Percentiles rank a stretch among this genome's conserved stretches.
Conservation (phyloP, 768 basidiomycete species). For the Leucosporidium yakuticum region DNA sequence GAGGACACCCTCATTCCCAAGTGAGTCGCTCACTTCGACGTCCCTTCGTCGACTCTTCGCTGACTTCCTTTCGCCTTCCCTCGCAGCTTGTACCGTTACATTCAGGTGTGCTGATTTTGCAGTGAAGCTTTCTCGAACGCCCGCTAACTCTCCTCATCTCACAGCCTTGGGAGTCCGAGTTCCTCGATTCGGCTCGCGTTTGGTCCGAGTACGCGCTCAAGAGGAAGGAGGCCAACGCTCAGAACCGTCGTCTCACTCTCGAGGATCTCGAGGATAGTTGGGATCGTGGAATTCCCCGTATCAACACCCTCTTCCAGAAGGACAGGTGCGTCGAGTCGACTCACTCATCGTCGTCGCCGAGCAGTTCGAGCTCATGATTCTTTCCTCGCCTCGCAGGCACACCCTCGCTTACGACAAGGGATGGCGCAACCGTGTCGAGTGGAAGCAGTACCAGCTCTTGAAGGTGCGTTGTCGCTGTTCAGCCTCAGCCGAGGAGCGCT, state of each 20-base stretch:
- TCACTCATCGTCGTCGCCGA: background rate
- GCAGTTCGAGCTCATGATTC: background rate
- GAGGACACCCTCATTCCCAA: conserved; percentile 95
- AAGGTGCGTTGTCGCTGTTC: conserved; percentile 49
- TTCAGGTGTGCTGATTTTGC: conserved; percentile 6
- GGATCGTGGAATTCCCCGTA: conserved; percentile 97
- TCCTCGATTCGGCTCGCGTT: conserved; percentile 94
- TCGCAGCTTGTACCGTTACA: conserved; percentile 60
- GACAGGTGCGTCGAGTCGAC: conserved; percentile 51
- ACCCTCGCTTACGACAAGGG: conserved; percentile 96
- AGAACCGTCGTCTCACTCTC: conserved; percentile 89
- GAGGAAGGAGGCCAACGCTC: conserved; percentile 97
- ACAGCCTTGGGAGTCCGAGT: conserved; percentile 59
- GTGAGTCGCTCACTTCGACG: conserved; percentile 47
- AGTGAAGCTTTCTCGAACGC: background rate
- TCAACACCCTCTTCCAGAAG: conserved; percentile 99
- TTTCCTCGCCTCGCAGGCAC: conserved; percentile 66
- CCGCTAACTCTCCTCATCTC: background rate
- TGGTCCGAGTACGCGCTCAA: conserved; percentile 99
- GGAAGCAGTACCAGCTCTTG: conserved; percentile 92
- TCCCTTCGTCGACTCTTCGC: background rate
- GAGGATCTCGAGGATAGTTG: conserved; percentile 98
- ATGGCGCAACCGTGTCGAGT: conserved; percentile 95
- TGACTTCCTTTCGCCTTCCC: background rate
- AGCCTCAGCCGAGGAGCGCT: background rate